These are phyloP conservation scores for Arabidopsis hybrid DNA, from an alignment of 441 rosid genomes.

Conservation along the genomic window DNA sequence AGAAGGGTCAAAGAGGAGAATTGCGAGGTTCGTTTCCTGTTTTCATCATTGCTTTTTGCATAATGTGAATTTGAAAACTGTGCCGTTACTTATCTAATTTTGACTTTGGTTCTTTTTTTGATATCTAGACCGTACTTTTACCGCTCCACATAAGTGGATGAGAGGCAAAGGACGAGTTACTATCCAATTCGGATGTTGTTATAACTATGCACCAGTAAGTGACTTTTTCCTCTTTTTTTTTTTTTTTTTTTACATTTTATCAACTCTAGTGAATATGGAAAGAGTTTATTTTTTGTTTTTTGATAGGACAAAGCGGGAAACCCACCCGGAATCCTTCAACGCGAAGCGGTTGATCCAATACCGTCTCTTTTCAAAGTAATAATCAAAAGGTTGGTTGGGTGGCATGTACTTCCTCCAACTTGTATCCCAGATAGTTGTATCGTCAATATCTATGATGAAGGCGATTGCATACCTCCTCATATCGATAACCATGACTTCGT, in stretches of 20 bases:
- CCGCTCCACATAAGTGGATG: conserved; percentile 95
- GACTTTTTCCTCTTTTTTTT: background rate
- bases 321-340: conserved; percentile 63
- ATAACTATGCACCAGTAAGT: conserved; percentile 83
- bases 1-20: conserved; percentile 72
- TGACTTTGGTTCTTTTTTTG: background rate
- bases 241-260: background rate
- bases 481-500: conserved; percentile 71
- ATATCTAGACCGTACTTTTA: conserved; percentile 64
- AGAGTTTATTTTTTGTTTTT: background rate
- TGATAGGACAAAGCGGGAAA: conserved; percentile 64
- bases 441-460: conserved; percentile 73
- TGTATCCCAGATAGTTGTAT: conserved; percentile 79
- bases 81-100: background rate
- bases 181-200: conserved; percentile 95
- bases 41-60: background rate
- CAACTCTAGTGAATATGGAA: background rate
- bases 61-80: background rate
- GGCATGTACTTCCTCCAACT: conserved; percentile 66
- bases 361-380: conserved; percentile 62
- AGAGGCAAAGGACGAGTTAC: conserved; percentile 94
- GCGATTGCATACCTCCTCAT: conserved; percentile 81
- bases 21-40: conserved; percentile 62
- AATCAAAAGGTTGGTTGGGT: conserved; percentile 62
- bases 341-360: conserved; percentile 63